Evolutionary conservation across 2,329 filamentous ascomycete genomes (phyloP).

Genomic region (Claviceps capensis): DNA sequence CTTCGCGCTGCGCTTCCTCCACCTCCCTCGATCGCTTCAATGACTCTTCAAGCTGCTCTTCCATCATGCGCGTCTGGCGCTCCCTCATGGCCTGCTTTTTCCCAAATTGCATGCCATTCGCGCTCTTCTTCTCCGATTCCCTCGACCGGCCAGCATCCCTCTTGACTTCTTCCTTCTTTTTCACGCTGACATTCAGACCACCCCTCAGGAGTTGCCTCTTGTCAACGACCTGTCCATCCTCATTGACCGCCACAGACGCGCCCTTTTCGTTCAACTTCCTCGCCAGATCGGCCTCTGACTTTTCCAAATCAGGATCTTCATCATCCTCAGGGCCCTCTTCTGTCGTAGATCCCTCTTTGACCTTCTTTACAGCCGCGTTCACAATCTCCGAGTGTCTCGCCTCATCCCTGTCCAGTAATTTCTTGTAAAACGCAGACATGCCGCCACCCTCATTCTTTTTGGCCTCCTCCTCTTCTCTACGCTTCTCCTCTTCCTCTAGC

Average conservation of each 20-base stretch:
- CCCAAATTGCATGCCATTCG: conserved; percentile 28
- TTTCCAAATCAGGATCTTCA: conserved; percentile 33
- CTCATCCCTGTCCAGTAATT: conserved; percentile 58
- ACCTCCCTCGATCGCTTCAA: conserved; percentile 61
- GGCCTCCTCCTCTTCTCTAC: conserved; percentile 48
- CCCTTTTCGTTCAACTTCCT: conserved; percentile 51
- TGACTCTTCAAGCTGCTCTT: conserved; percentile 59
- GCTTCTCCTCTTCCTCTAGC: conserved; percentile 58
- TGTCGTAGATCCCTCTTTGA: conserved; percentile 23
- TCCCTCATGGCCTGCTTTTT: conserved; percentile 57
- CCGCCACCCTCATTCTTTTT: conserved; percentile 50
- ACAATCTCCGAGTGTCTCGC: conserved; percentile 55
- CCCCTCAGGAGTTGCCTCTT: conserved; percentile 67
- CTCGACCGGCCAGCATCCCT: conserved; percentile 11
- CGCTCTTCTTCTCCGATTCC: conserved; percentile 20
- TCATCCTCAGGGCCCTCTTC: conserved; percentile 14
- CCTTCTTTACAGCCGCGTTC: conserved; percentile 47
- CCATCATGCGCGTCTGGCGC: conserved; percentile 66
- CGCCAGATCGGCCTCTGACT: conserved; percentile 50
- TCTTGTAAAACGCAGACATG: conserved; percentile 68
- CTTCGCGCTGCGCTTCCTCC: conserved; percentile 47
- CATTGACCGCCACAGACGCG: conserved; percentile 55
- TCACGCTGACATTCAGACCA: conserved; percentile 58
- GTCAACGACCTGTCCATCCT: conserved; percentile 72
- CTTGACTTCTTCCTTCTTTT: conserved; percentile 36